A percentile compares a stretch with the other conserved stretches of the same genome.
phyloP scores from a whole-genome alignment of 768 basidiomycete species.

The Lactarius indigo region DNA sequence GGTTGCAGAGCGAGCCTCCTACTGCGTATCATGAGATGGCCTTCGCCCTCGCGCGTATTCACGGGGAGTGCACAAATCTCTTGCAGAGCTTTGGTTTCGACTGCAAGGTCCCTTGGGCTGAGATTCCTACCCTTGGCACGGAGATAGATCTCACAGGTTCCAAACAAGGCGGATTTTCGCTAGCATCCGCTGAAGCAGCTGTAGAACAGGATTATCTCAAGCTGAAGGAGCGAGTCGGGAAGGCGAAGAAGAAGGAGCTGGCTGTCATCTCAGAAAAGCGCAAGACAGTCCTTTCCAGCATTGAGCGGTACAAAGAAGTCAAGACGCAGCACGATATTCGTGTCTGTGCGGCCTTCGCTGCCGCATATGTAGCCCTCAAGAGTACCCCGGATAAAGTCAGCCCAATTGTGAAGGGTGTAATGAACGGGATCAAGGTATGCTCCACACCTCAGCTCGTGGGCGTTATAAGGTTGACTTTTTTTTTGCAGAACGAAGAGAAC shows the following conservation, averaged over 20 bases:
- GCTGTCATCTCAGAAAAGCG: constrained; percentile 75
- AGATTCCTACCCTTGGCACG: constrained; percentile 73
- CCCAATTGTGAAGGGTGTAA: constrained; percentile 93
- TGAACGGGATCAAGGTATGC: constrained; percentile 92
- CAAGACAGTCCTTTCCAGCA: constrained; percentile 57
- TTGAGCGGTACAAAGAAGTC: constrained; percentile 76
- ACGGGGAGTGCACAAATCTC: constrained; percentile 72
- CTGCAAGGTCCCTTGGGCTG: constrained; percentile 77
- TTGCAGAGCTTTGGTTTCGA: constrained; percentile 82
- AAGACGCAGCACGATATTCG: constrained; percentile 86
- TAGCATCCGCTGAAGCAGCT: constrained; percentile 69
- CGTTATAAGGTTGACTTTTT: neutral
- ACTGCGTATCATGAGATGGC: constrained; percentile 90
- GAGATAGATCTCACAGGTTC: constrained; percentile 74
- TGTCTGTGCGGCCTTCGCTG: constrained; percentile 85
- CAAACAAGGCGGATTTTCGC: constrained; percentile 66
- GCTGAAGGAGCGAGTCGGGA: constrained; percentile 70
- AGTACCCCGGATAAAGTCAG: constrained; percentile 91
- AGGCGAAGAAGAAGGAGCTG: constrained; percentile 76
- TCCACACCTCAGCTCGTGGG: neutral
- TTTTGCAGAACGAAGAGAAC: constrained; percentile 77
- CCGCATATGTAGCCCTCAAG: constrained; percentile 84
- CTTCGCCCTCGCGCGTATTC: constrained; percentile 72
- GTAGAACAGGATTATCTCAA: constrained; percentile 67
- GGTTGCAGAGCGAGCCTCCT: constrained; percentile 74